These are phyloP conservation scores for Cicer bijugum DNA, from an alignment of 306 rosid genomes.

Conservation along the genomic window DNA sequence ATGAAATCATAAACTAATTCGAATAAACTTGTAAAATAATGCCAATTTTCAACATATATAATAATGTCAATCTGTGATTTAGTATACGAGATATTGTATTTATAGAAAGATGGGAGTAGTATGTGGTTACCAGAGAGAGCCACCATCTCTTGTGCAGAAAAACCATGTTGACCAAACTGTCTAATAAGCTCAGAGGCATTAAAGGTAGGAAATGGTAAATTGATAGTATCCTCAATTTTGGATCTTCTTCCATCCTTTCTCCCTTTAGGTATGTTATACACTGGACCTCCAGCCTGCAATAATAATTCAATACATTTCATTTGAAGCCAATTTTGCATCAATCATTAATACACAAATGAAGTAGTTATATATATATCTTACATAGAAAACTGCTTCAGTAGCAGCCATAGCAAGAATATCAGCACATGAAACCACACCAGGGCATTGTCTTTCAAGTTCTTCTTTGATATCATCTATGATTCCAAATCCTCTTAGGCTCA, in stretches of 20 bases:
- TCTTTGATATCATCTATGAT: slow-evolving; percentile 78
- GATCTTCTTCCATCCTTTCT: slow-evolving; percentile 88
- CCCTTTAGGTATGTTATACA: slow-evolving; percentile 76
- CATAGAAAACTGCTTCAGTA: slow-evolving; percentile 74
- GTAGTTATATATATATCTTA: slow-evolving; percentile 27
- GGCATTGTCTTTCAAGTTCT: slow-evolving; percentile 68
- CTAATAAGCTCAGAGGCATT: slow-evolving; percentile 80
- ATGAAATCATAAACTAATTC: too few species aligned
- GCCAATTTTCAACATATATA: too few species aligned
- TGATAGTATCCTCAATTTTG: slow-evolving; percentile 73
- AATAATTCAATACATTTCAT: slow-evolving; percentile 17
- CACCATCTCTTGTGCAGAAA: slow-evolving; percentile 73
- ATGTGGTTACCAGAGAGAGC: slow-evolving; percentile 68
- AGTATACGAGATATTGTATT: too few species aligned
- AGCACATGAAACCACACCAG: slow-evolving; percentile 92
- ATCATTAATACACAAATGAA: not conserved
- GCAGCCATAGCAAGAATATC: slow-evolving; percentile 91
- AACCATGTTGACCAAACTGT: slow-evolving; percentile 66
- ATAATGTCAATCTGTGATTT: too few species aligned
- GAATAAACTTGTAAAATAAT: too few species aligned
- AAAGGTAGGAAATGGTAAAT: slow-evolving; percentile 69
- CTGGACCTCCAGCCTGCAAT: slow-evolving; percentile 83
- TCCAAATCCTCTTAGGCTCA: slow-evolving; percentile 82
- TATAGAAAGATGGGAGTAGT: too few species aligned
- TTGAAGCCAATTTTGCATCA: not conserved